Percentiles rank a stretch among this genome's conserved stretches.
phyloP scores from a whole-genome alignment of 148 eudicot species.

The Chenopodium berlandieri region DNA sequence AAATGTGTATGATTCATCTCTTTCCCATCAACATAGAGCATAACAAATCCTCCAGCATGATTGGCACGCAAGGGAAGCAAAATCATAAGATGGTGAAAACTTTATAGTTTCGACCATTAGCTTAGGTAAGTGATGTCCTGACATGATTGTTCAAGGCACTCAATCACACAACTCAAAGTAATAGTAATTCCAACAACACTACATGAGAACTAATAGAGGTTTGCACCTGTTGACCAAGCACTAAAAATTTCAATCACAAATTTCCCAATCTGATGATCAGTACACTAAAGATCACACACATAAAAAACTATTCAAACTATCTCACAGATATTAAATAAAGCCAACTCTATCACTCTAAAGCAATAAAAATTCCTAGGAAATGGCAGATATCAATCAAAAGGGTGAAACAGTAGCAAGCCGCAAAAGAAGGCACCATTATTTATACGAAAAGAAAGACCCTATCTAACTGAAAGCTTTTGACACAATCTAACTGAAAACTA shows the following conservation, averaged over 20 bases:
- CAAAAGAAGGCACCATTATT: background rate
- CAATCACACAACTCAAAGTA: background rate
- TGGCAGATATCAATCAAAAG: background rate
- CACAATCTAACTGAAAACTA: background rate
- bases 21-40: background rate
- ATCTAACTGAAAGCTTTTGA: too few species aligned
- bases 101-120: background rate
- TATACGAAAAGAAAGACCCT: too few species aligned
- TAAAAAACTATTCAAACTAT: too few species aligned
- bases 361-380: background rate
- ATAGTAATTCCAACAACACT: background rate
- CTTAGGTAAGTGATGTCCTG: background rate
- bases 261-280: background rate
- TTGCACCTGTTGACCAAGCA: background rate
- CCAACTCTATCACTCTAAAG: background rate
- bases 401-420: background rate
- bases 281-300: background rate
- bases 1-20: background rate
- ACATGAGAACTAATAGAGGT: background rate
- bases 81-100: background rate
- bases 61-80: background rate
- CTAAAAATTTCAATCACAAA: background rate
- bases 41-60: background rate
- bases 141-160: background rate
- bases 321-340: background rate